Base-by-base conservation (phyloP, 441 rosid species). In the Cnidoscolus chayamansa region DNA sequence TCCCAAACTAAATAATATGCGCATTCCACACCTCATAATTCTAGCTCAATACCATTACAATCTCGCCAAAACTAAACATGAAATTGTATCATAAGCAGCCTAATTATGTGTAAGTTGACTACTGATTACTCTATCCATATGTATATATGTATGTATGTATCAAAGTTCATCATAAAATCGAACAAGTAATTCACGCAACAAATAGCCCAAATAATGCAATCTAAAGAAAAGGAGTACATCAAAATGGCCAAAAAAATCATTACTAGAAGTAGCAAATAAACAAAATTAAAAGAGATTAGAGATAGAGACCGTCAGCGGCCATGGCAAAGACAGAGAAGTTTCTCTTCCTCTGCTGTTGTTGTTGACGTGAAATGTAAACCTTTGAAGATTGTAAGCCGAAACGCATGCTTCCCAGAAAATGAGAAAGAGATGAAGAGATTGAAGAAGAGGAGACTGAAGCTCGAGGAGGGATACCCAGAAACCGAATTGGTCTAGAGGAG, bases 261-360 rank as follows among this genome's bases (percentile, higher is more conserved):
- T 50, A 60, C 2, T 37, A 3, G 35, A 79, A 1, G 62, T 13
- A 17, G 7, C 10, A 57, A 63, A 68, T 7, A 37, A 67, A n/a
- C 16, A 37, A 73, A 77, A 63, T 16, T 45, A 40, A 48, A 35
- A 68, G 60, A 57, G 65, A 77, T 43, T 25, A 75, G 35, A 63
- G 72, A 66, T 40, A 81, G 31, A 81, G 63, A 81, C 98, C 96
- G 60, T 89, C 96, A 68, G 80, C 78, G 1, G 91, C 87, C 83
- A 82, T 81, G 51, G 98, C 95, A 70, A 83, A 84, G 77, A 93
- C 91, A 48, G 91, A 83, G 80, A 89, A 84, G 43, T 81, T 85
- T 73, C 86, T 84, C 74, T 81, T 81, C 63, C 73, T 80, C 32
- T 53, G 58, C 12, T 37, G 72, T 54, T 72, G 72, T n/a, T 48